A percentile compares a stretch with the other conserved stretches of the same genome.
Conservation (phyloP, 1,139 yeast species). For the Debaryomyces subglobosus region DNA sequence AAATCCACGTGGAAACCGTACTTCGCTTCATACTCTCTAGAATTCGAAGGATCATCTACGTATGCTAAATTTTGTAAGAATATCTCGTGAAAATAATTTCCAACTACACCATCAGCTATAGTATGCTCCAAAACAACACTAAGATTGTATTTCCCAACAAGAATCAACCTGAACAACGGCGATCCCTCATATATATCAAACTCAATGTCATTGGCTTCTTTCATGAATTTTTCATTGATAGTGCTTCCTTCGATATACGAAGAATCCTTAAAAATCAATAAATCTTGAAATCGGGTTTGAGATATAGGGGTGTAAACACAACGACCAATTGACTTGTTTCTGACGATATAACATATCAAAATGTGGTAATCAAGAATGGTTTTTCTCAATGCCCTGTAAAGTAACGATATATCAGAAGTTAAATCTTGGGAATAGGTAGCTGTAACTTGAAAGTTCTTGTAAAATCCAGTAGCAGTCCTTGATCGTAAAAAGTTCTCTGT, state of each 20-base stretch:
- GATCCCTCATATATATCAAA: conserved; percentile 29
- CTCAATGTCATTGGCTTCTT: conserved; percentile 22
- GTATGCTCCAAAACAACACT: conserved; percentile 43
- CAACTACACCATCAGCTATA: conserved; percentile 48
- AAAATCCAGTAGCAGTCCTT: conserved; percentile 33
- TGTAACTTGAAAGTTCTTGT: conserved; percentile 38
- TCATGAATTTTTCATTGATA: conserved; percentile 33
- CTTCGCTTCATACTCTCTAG: conserved; percentile 9
- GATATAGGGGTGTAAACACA: conserved; percentile 29
- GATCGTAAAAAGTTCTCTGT: conserved; percentile 42
- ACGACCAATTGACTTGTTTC: conserved; percentile 14
- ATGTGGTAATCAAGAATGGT: conserved; percentile 39
- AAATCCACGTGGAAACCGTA: conserved; percentile 17
- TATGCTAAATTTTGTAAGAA: conserved; percentile 33
- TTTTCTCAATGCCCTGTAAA: conserved; percentile 35
- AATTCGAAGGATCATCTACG: conserved; percentile 18
- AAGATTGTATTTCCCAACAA: conserved; percentile 28
- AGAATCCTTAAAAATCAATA: conserved; percentile 22
- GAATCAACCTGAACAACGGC: conserved; percentile 37
- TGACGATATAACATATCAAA: conserved; percentile 35
- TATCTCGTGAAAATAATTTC: conserved; percentile 39
- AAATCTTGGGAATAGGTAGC: conserved; percentile 34
- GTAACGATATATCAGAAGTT: conserved; percentile 14
- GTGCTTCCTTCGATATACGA: conserved; percentile 21
- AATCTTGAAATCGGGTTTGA: conserved; percentile 25